These are phyloP conservation scores for Boeremia lycopersici DNA, from an alignment of 2,329 filamentous ascomycete genomes.

Conservation along the genomic window DNA sequence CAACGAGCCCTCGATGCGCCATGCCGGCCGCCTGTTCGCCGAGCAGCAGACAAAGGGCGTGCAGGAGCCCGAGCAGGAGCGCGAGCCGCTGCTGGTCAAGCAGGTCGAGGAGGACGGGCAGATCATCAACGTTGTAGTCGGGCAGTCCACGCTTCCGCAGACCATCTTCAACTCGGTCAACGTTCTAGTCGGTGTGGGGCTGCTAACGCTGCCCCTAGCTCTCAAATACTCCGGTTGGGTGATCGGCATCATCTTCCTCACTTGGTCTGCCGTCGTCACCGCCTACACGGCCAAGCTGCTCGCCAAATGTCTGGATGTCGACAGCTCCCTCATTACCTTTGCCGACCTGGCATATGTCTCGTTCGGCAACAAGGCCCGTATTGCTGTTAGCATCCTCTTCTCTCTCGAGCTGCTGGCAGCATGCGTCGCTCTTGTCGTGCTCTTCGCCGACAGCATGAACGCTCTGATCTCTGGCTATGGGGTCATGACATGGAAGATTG, in stretches of 20 bases:
- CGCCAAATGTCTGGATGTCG: constrained; percentile 85
- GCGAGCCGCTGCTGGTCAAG: constrained; percentile 83
- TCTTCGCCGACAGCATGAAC: constrained; percentile 93
- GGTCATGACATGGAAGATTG: constrained; percentile 78
- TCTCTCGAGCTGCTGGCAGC: constrained; percentile 85
- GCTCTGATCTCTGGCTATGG: constrained; percentile 75
- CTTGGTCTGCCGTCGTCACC: constrained; percentile 76
- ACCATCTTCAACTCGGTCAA: constrained; percentile 97
- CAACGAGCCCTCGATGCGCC: constrained; percentile 62
- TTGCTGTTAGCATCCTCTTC: constrained; percentile 85
- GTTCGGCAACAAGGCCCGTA: constrained; percentile 80
- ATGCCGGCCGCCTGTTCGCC: constrained; percentile 59
- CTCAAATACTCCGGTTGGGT: constrained; percentile 89
- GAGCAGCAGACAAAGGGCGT: constrained; percentile 54
- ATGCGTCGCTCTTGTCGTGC: constrained; percentile 85
- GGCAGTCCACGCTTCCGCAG: constrained; percentile 93
- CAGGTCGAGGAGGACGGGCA: constrained; percentile 85
- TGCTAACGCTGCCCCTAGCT: constrained; percentile 86
- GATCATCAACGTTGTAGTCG: constrained; percentile 81
- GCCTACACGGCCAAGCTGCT: constrained; percentile 85
- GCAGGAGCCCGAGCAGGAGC: constrained; percentile 52
- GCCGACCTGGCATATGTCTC: constrained; percentile 91
- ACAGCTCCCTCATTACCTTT: constrained; percentile 87
- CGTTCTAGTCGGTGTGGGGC: constrained; percentile 85
- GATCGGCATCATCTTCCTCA: constrained; percentile 75